A percentile compares a stretch with the other conserved stretches of the same genome.
phyloP scores from a whole-genome alignment of 2,329 filamentous ascomycete genomes.

The Diplodia seriata region DNA sequence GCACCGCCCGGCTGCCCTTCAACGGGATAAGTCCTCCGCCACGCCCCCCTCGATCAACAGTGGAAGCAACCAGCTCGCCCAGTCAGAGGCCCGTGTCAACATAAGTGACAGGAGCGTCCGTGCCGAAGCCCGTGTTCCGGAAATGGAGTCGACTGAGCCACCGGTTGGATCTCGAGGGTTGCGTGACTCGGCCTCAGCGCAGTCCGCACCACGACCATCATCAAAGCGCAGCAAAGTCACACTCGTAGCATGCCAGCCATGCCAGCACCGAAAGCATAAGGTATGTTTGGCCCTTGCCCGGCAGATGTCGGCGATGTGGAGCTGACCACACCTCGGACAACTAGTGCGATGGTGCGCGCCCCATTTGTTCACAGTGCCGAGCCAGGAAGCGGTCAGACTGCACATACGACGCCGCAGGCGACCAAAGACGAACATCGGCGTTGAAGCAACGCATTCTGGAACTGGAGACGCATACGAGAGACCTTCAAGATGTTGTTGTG shows the following conservation, averaged over 20 bases:
- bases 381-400: constrained; percentile 33
- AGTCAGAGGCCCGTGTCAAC: neutral
- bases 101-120: neutral
- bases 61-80: neutral
- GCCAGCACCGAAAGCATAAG: constrained; percentile 34
- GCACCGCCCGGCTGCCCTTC: neutral
- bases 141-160: neutral
- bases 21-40: neutral
- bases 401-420: constrained; percentile 34
- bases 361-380: constrained; percentile 34
- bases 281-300: constrained; percentile 33
- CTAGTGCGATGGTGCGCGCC: constrained; percentile 35
- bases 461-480: constrained; percentile 3
- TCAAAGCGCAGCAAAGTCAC: constrained; percentile 31
- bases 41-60: neutral
- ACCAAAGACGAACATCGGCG: constrained; percentile 35
- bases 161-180: neutral
- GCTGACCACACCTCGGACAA: neutral
- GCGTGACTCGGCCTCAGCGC: neutral
- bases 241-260: constrained; percentile 32
- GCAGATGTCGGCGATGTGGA: neutral
- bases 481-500: constrained; percentile 29
- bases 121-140: neutral
- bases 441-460: constrained; percentile 34
- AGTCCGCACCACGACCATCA: neutral